Percentiles rank a stretch among this genome's conserved stretches.
These are phyloP conservation scores for Capsicum baccatum DNA, from an alignment of 257 asterid genomes.

Conservation along the genomic window DNA sequence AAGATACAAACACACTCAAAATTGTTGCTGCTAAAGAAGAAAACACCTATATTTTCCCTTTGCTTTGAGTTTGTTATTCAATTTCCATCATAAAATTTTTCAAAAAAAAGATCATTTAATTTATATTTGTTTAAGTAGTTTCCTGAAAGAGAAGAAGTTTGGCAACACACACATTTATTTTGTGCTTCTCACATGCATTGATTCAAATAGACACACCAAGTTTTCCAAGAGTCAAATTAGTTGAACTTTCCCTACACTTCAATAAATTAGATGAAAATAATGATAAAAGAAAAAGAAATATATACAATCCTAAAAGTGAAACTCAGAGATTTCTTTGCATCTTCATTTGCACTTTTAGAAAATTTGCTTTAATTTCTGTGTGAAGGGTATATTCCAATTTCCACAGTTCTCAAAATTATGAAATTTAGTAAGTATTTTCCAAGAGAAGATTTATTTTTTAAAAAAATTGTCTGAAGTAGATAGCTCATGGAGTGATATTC, in stretches of 20 bases:
- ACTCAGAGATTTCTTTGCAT: neutral
- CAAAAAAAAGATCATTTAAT: neutral
- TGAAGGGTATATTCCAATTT: neutral
- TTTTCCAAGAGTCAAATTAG: neutral
- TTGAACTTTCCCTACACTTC: neutral
- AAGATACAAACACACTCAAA: too few relatives aligned
- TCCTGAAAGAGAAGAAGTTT: constrained; percentile 14
- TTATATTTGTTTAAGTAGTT: neutral
- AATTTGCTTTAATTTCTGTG: neutral
- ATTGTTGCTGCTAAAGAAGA: too few relatives aligned
- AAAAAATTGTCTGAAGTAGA: too few relatives aligned
- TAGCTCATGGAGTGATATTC: constrained; percentile 2
- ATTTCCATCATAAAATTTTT: neutral
- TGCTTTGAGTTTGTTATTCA: neutral
- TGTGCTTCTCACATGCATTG: neutral
- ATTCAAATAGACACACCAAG: neutral
- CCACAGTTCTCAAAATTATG: neutral
- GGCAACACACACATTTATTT: neutral
- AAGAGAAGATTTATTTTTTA: neutral
- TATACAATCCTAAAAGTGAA: neutral
- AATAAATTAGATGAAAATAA: neutral
- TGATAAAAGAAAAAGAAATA: neutral
- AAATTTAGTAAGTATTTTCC: neutral
- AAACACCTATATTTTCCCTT: neutral
- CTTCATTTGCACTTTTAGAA: neutral